Evolutionary conservation across 345 rosid genomes (phyloP), one percentile per base, ranked within the genome.

Genomic region (Jatropha curcas): DNA sequence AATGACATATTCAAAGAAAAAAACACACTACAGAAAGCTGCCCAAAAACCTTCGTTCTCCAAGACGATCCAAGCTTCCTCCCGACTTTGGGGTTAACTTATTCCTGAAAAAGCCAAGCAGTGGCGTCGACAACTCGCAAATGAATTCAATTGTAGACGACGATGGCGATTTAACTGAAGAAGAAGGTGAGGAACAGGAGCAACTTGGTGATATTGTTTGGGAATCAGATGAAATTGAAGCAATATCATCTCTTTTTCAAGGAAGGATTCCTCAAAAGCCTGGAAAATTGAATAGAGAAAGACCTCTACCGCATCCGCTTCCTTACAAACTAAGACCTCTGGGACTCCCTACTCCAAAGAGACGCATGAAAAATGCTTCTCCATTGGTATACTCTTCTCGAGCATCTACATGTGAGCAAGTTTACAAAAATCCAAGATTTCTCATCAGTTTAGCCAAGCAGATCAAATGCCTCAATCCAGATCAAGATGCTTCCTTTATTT

Each of bases 221-320:
- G 97, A 90, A 65, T 31, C 83, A 51, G 81, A 82, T 6, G 97
- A 94, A 77, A 63, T 90, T 52, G 92, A 88, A 48, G 92, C 98
- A 0, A 90, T 94, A 66, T 81, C 95, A 0, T 89, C 96, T 33
- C 94, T 92, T 35, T 94, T 94, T 39, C 86, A 77, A 65, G 85
- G 88, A 46, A 85, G 98, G 62, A 84, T 90, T 22, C 95, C 96
- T 11, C 97, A 92, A 67, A 94, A 87, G 64, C 96, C 96, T 0
- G 86, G 85, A 1, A 86, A 79, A 17, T 76, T 81, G 68, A 48
- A 56, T 6, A 76, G 94, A 75, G 83, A 85, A 50, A 87, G 97
- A 72, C 90, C 97, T 67, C 85, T 90, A 9, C 96, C 98, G 0
- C 97, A 90, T 55, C 93, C 93, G 31, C 82, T 82, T 63, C 97